Base-by-base conservation (phyloP, 2,329 filamentous ascomycete genomes). In the Trichoderma sp. region DNA sequence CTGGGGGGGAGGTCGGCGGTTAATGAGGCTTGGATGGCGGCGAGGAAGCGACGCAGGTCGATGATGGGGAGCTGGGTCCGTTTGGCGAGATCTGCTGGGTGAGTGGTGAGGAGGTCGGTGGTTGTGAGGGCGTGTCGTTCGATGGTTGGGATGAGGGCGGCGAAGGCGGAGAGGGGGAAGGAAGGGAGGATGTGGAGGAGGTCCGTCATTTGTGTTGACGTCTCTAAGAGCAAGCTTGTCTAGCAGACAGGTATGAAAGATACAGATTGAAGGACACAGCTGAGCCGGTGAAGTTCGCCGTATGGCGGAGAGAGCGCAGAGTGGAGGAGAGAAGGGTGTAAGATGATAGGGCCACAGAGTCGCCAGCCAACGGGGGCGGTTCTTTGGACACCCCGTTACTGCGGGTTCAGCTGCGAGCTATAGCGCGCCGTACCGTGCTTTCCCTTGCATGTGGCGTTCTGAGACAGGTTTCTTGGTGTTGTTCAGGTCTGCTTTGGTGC, bases 101-200 rank as follows among this genome's bases (percentile, higher is more conserved):
- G 91, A 68, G 96, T 88, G 3, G 91, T 91, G 72, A 99, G 83
- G 56, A 99, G 85, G 75, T 99, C 95, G 71, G 87, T 88, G 39
- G 90, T 91, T 28, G 90, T 90, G 74, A 99, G 82, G 59, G 83
- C 82, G 71, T 91, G 87, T 75, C 86, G 87, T 79, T 98, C 94
- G 63, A 98, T 85, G 24, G 88, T 87, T 3, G 91, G 89, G 39
- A 97, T 79, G 54, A 97, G 87, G 72, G 90, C 87, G 48, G 88
- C 82, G 78, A 90, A 94, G 67, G 84, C 83, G 73, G 85, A 83
- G 69, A 85, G 83, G 67, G 90, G 85, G 74, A 97, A 96, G 78
- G 87, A 84, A 72, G 94, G 93, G 70, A 97, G 85, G 75, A 96
- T 87, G 74, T 87, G 85, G 74, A 89, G 85, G 74, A 98, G 87